A percentile compares a stretch with the other conserved stretches of the same genome.
Evolutionary conservation across 2,329 filamentous ascomycete species (phyloP).

Genomic region (Geosmithia putterillii): DNA sequence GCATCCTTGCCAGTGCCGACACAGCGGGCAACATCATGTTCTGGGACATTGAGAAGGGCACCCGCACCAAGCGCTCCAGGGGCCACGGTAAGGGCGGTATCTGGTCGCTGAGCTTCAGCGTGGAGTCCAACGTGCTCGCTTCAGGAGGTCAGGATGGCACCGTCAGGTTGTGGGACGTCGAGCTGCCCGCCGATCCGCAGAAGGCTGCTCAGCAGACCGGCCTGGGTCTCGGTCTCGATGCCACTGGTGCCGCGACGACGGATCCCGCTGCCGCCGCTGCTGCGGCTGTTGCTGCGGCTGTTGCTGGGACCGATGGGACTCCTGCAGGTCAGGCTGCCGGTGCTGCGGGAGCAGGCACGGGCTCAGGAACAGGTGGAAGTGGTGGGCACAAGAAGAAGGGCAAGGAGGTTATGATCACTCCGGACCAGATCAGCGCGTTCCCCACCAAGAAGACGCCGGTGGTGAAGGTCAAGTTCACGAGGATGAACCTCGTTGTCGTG

Average conservation of each 20-base stretch:
- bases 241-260: constrained; percentile 6
- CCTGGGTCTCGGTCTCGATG: constrained; percentile 26
- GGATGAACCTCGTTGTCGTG: constrained; percentile 88
- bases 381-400: constrained; percentile 56
- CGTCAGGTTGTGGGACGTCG: constrained; percentile 87
- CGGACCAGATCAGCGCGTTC: constrained; percentile 90
- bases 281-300: not conserved
- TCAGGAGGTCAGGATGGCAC: constrained; percentile 88
- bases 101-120: constrained; percentile 85
- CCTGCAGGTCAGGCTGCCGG: constrained; percentile 14
- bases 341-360: constrained; percentile 3
- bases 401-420: constrained; percentile 81
- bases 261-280: constrained; percentile 1
- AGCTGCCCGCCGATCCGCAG: constrained; percentile 53
- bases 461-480: constrained; percentile 83
- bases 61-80: constrained; percentile 80
- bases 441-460: constrained; percentile 94
- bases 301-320: not conserved
- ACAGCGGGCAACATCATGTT: constrained; percentile 81
- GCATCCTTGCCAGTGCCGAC: constrained; percentile 83
- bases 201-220: constrained; percentile 37
- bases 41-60: constrained; percentile 85
- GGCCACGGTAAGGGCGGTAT: constrained; percentile 91
- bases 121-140: constrained; percentile 80
- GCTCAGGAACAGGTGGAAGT: not conserved